These are phyloP conservation scores for Pseudocercospora vitis DNA, from an alignment of 2,329 filamentous ascomycete genomes.

Conservation along the genomic window DNA sequence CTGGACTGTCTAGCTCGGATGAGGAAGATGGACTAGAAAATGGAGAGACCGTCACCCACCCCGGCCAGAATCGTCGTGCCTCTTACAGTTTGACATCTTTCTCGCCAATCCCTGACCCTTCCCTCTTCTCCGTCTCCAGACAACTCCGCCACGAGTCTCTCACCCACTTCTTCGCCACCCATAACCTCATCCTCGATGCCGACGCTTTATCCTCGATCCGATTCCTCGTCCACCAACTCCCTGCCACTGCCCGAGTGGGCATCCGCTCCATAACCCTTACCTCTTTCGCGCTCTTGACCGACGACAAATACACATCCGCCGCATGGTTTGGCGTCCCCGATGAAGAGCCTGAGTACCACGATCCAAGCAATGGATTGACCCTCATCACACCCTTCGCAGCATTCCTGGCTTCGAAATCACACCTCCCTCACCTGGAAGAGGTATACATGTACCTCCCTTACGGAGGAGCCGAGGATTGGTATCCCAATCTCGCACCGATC, in stretches of 20 bases:
- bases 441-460: slow-evolving; percentile 7
- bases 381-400: slow-evolving; percentile 8
- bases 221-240: slow-evolving; percentile 1
- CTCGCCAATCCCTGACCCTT: background rate
- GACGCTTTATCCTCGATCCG: slow-evolving; percentile 4
- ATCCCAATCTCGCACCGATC: background rate
- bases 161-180: slow-evolving; percentile 4
- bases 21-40: slow-evolving; percentile 6
- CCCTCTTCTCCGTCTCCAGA: background rate
- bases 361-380: background rate
- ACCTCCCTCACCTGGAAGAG: background rate
- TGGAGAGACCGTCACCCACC: background rate
- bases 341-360: slow-evolving; percentile 1
- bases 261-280: slow-evolving; percentile 5
- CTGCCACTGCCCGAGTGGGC: background rate
- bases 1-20: background rate
- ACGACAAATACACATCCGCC: background rate
- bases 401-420: slow-evolving; percentile 5
- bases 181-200: slow-evolving; percentile 9
- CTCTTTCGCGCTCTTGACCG: background rate
- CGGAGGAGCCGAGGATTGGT: slow-evolving; percentile 7
- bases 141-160: background rate
- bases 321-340: slow-evolving; percentile 8
- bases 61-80: background rate
- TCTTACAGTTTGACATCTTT: no score